Evolutionary conservation across 768 basidiomycete species (phyloP).

Genomic region (Paxillus involutus): DNA sequence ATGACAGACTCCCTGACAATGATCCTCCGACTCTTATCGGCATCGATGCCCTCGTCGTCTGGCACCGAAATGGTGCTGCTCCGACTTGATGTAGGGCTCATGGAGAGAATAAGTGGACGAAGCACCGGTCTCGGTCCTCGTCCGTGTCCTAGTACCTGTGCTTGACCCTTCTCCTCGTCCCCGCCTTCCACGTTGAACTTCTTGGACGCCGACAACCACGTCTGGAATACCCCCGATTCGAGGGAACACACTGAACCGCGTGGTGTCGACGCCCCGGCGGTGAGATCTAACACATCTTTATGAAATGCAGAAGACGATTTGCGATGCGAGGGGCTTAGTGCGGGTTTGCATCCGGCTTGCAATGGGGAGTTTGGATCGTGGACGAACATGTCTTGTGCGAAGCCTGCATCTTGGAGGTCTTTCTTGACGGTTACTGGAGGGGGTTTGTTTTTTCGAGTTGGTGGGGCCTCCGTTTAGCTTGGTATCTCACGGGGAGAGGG

Average conservation of each 20-base stretch:
- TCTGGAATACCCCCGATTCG: neutral
- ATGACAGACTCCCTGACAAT: neutral
- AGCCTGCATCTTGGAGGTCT: conserved; percentile 15
- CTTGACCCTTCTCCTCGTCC: conserved; percentile 1
- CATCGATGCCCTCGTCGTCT: neutral
- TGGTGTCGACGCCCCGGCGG: neutral
- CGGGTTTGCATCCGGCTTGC: neutral
- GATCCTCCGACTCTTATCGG: neutral
- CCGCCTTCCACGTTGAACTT: neutral
- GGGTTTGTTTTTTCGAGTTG: neutral
- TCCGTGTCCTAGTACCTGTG: neutral
- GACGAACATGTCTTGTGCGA: conserved; percentile 15
- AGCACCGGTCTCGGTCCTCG: neutral
- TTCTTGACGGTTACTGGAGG: conserved; percentile 14
- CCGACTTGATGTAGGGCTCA: neutral
- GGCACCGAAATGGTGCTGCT: neutral
- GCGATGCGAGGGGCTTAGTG: neutral
- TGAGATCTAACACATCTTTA: neutral
- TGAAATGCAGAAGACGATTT: neutral
- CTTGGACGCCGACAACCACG: conserved; percentile 3
- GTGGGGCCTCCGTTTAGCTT: neutral
- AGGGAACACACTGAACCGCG: neutral
- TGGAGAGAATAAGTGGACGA: neutral
- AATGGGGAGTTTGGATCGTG: neutral
- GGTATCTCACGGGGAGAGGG: neutral